phyloP scores from a whole-genome alignment of 2,329 filamentous ascomycete genomes.

The Dactylellina leptospora region DNA sequence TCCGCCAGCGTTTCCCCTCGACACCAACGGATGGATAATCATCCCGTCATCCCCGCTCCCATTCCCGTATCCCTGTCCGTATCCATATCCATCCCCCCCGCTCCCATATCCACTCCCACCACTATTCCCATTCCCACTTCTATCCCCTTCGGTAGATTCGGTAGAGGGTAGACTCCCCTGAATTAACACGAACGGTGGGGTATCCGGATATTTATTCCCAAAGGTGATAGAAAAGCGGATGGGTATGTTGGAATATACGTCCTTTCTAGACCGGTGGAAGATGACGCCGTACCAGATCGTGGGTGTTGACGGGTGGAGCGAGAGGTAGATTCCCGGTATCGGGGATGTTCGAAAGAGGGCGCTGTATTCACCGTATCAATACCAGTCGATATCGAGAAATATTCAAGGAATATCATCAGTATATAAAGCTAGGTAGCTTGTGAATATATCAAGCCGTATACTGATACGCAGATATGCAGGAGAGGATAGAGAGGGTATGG shows the following conservation, averaged over 20 bases:
- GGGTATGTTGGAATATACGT: conserved; percentile 24
- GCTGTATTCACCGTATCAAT: neutral
- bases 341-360: conserved; percentile 35
- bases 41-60: neutral
- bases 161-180: neutral
- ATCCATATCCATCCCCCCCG: neutral
- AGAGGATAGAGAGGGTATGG: neutral
- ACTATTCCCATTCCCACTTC: neutral
- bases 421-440: neutral
- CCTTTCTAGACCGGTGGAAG: conserved; percentile 14
- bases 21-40: conserved; percentile 17
- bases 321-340: conserved; percentile 40
- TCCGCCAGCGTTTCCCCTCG: neutral
- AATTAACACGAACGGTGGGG: conserved; percentile 39
- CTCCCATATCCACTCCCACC: neutral
- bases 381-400: neutral
- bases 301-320: conserved; percentile 24
- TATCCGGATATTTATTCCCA: conserved; percentile 25
- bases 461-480: neutral
- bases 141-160: neutral
- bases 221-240: conserved; percentile 42
- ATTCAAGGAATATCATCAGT: neutral
- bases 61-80: neutral
- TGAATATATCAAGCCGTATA: neutral
- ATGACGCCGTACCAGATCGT: conserved; percentile 45